A percentile compares a stretch with the other conserved stretches of the same genome.
phyloP scores from a whole-genome alignment of 1,284 basidiomycete species.

The Cystobasidium sp. region DNA sequence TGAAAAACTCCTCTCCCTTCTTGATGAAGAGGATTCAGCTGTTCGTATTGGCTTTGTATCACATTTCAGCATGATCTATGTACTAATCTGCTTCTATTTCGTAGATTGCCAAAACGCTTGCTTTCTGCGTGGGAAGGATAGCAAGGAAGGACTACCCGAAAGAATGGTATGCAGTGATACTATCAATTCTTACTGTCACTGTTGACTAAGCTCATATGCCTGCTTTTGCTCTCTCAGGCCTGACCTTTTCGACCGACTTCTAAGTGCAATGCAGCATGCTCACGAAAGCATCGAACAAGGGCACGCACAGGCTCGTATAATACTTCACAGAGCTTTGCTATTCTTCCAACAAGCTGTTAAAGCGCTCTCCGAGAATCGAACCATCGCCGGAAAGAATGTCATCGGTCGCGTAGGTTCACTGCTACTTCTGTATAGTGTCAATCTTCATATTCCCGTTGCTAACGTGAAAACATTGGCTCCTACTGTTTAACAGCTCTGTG shows the following conservation, averaged over 20 bases:
- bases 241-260: constrained; percentile 47
- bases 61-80: background rate
- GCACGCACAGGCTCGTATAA: constrained; percentile 34
- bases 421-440: background rate
- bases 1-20: constrained; percentile 46
- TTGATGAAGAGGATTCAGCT: constrained; percentile 48
- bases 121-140: constrained; percentile 51
- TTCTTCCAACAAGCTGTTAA: constrained; percentile 50
- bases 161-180: constrained; percentile 47
- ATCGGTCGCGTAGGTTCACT: constrained; percentile 39
- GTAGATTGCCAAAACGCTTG: constrained; percentile 51
- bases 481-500: constrained; percentile 34
- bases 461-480: too few species aligned
- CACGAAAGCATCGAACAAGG: constrained; percentile 30
- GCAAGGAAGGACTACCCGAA: constrained; percentile 49
- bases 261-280: constrained; percentile 46
- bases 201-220: background rate
- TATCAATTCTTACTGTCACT: background rate
- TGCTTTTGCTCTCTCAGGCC: constrained; percentile 44
- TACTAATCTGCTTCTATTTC: background rate
- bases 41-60: constrained; percentile 40
- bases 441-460: too few species aligned
- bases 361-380: constrained; percentile 51
- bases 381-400: constrained; percentile 46
- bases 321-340: constrained; percentile 49